These are phyloP conservation scores for Grosmannia serpens DNA, from an alignment of 2,329 filamentous ascomycete species.

Conservation along the genomic window DNA sequence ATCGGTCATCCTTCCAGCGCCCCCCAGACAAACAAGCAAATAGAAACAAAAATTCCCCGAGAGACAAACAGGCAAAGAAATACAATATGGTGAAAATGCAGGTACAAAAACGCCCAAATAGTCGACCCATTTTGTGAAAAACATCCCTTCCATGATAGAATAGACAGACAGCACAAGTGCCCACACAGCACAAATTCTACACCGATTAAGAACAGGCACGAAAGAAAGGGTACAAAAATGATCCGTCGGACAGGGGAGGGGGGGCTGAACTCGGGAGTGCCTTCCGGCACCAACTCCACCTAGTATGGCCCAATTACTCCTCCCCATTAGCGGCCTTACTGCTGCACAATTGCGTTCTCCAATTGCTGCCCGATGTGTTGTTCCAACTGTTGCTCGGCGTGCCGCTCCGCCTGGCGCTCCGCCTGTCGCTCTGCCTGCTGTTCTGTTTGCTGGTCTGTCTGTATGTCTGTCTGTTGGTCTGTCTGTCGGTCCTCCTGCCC, in stretches of 20 bases:
- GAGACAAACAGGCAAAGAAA: not conserved
- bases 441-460: not conserved
- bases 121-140: not conserved
- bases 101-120: not conserved
- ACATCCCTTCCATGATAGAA: not conserved
- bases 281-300: not conserved
- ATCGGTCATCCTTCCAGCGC: not conserved
- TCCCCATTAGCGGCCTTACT: not conserved
- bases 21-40: not conserved
- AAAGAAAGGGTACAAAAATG: not conserved
- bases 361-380: slow-evolving; percentile 9
- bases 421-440: not conserved
- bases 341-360: not conserved
- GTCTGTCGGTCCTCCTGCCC: not conserved
- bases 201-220: not conserved
- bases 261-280: not conserved
- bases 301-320: not conserved
- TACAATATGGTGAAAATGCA: not conserved
- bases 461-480: not conserved
- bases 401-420: slow-evolving; percentile 4
- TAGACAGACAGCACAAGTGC: not conserved
- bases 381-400: slow-evolving; percentile 7
- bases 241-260: not conserved
- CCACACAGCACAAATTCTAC: not conserved
- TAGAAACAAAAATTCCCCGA: too few relatives aligned